Base-by-base conservation (phyloP, 1,284 basidiomycete species). In the Takashimella tepidaria region DNA sequence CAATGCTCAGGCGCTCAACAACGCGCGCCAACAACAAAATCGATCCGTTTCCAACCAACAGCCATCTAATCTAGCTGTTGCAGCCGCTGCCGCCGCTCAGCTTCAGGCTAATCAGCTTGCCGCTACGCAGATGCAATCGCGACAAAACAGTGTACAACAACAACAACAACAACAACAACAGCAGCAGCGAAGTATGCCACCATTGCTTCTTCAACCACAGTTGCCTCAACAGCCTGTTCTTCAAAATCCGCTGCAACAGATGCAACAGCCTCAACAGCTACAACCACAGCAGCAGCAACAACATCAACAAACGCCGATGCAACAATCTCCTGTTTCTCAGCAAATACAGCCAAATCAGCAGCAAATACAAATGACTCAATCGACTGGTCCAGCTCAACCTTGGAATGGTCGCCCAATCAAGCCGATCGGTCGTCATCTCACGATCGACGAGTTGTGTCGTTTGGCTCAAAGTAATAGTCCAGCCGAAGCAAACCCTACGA, bases 281-380 rank as follows among this genome's bases (percentile, higher is more conserved):
- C 50, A 46, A 16, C n/a, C 21, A 11, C 50, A 41, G 25, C 47
- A 56, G 23, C 49, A 45, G 37, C n/a, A 21, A 11, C 47, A 31
- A 26, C 56, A 58, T 19, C 56, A 58, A 45, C n/a, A 43, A 22
- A 50, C 56, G 4, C 56, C 52, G 24, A 54, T 42, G 6, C 24
- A 31, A 1, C 54, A 45, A 25, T 44, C 40, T 3, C 55, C 21
- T 22, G 22, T 26, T 22, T 46, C 43, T 13, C 43, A 45, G 16
- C 47, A 49, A 26, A 24, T 26, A 43, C 47, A 37, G 47, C 51
- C 23, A 20, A 31, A 41, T 19, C 13, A 21, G 20, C 25, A 31
- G 13, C 51, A 53, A 24, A 27, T 22, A 22, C 50, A 45, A 37
- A n/a, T n/a, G n/a, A n/a, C n/a, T n/a, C 50, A 51, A 16, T 24